Conservation (phyloP, 2,329 filamentous ascomycete genomes). For the Alternaria dauci region DNA sequence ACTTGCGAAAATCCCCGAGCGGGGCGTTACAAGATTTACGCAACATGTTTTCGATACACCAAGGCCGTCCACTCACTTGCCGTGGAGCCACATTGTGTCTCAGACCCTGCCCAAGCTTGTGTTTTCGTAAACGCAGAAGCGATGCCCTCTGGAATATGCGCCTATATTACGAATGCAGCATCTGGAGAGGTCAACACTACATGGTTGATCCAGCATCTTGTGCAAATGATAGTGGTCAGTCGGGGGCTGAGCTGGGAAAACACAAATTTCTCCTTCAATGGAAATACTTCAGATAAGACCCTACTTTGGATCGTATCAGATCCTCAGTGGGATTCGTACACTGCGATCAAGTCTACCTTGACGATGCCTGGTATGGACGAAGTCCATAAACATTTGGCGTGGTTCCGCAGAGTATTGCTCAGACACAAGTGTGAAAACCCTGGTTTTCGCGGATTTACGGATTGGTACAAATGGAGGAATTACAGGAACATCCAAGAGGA, state of each 20-base stretch:
- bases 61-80: not conserved
- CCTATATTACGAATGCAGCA: not conserved
- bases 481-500: not conserved
- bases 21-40: not conserved
- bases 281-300: too few species aligned
- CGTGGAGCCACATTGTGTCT: not conserved
- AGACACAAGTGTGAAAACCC: not conserved
- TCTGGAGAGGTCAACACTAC: not conserved
- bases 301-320: constrained; percentile 2
- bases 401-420: constrained; percentile 1
- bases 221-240: not conserved
- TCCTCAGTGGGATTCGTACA: constrained; percentile 1
- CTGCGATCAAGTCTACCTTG: not conserved
- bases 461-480: not conserved
- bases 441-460: not conserved
- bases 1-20: not conserved
- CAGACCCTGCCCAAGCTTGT: not conserved
- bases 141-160: not conserved
- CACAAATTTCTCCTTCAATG: too few species aligned
- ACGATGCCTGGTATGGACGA: not conserved
- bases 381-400: not conserved
- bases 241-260: too few species aligned
- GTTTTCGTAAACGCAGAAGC: not conserved
- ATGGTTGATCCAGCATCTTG: not conserved
- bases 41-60: not conserved